Percentiles rank a stretch among this genome's conserved stretches.
phyloP scores from a whole-genome alignment of 2,329 filamentous ascomycete genomes.

The Sporothrix mexicana region DNA sequence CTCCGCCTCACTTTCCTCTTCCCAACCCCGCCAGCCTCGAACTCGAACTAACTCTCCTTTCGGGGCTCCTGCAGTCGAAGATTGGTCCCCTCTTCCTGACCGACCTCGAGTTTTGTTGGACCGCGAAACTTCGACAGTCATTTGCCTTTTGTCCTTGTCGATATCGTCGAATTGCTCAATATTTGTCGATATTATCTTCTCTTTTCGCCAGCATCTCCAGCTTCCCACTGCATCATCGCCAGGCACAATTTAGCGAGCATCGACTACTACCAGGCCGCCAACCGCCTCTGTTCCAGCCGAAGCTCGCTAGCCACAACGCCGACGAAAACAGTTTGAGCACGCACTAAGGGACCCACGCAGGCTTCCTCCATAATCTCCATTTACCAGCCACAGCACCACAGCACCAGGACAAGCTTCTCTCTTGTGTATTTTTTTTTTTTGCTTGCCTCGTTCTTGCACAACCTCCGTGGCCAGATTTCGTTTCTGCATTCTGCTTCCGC shows the following conservation, averaged over 20 bases:
- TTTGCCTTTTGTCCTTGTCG: neutral
- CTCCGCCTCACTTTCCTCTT: neutral
- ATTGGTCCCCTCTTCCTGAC: neutral
- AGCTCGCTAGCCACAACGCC: slow-evolving; percentile 19
- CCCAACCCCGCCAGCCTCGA: slow-evolving; percentile 7
- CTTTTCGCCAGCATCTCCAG: neutral
- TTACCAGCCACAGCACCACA: slow-evolving; percentile 20
- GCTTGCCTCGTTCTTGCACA: neutral
- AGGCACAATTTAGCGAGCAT: slow-evolving; percentile 9
- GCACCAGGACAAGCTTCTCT: neutral
- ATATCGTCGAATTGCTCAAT: neutral
- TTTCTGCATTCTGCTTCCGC: neutral
- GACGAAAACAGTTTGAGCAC: slow-evolving; percentile 23
- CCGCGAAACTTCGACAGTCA: neutral
- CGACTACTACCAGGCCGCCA: slow-evolving; percentile 11
- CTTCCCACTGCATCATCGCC: neutral
- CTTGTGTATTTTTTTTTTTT: neutral
- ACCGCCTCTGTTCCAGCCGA: neutral
- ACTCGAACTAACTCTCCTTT: neutral
- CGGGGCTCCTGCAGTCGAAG: neutral
- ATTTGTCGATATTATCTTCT: neutral
- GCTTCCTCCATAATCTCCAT: neutral
- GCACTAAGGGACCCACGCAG: slow-evolving; percentile 16
- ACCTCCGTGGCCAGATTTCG: neutral
- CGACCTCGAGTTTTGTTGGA: slow-evolving; percentile 2